Base-by-base conservation (phyloP, 2,329 filamentous ascomycete genomes). In the Grosmannia penicillata region DNA sequence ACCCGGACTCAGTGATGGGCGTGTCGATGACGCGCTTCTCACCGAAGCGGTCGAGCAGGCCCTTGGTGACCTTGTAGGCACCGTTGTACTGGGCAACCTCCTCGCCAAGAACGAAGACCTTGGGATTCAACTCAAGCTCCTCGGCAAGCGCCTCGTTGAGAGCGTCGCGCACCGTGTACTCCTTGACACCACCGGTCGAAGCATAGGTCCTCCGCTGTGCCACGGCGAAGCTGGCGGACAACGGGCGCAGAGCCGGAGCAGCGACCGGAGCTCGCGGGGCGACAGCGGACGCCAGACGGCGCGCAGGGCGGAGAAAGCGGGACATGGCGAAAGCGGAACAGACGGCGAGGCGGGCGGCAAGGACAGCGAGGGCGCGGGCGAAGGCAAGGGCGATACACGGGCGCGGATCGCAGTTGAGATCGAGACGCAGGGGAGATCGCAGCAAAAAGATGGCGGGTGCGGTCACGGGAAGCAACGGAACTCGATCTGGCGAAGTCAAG, bases 1-100 rank as follows among this genome's bases (percentile, higher is more conserved):
- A 98, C 53, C 91, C 91, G 53, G 82, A 87, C 67, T 98, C 91
- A 45, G 91, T 98, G 65, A 98, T 98, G 56, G 91, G 91, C 48
- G 82, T 94, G 64, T 98, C 91, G 56, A 98, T 98, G 51, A 98
- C 82, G 60, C 91, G 76, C 75, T 89, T 93, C 46, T 94, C 87
- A 53, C 91, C 91, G 60, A 98, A 98, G 54, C 89, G 82, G 66
- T 98, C 91, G 54, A 96, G 64, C 47, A 98, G 76, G 51, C 91
- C 91, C 72, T 94, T 95, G 55, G 91, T 98, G 58, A 98, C 89
- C 70, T 98, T 98, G 78, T 98, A 98, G 57, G 89, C 89, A 71
- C 91, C 91, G 63, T 98, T 98, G 72, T 98, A 98, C 67, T 98
- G 91, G 54, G 91, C 91, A 56, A 98, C 91, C 69, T 98, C 91